Base-by-base conservation (phyloP, 2,329 filamentous ascomycete genomes). In the Talaromyces sp. region DNA sequence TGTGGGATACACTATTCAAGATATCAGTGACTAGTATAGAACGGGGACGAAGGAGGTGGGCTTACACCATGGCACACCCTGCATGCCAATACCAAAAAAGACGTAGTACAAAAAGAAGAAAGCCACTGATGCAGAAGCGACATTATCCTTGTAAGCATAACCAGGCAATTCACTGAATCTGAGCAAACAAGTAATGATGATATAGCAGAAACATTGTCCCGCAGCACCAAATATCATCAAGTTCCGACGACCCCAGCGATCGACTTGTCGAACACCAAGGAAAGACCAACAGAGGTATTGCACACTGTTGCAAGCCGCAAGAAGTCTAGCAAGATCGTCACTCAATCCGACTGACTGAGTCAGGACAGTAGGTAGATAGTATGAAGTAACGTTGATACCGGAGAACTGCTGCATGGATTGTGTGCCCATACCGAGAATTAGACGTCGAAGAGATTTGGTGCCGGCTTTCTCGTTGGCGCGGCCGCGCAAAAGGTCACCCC, bases 101-200 rank as follows among this genome's bases (percentile, higher is more conserved):
- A 83, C 74, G 68, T 83, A 83, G 72, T 82, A 84, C 1, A 83
- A 68, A 71, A 84, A 84, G 75, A 84, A 83, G 71, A 84, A 83
- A 0, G 78, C 79, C 40, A 82, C 78, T 0, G 78, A 79, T 0
- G 77, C 82, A 58, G 65, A 68, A 1, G 70, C 71, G 4, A 71
- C 67, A 49, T 66, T 60, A 11, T 65, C 60, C 5, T 51, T 36
- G 4, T 54, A 15, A 5, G 61, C 43, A 47, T 64, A 65, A 5
- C 58, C 54, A 27, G 53, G 25, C 11, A 17, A 19, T 6, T 61
- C 43, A 22, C 76, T 79, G 68, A 78, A 81, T 1, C 80, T 74
- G 22, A 84, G 75, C 27, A 81, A 79, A 22, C 83, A 74, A 0
- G 82, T 84, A 70, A 85, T 84, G 68, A 83, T 75, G 5, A 80